Conservation (phyloP, 345 rosid species). For the Corchorus olitorius region DNA sequence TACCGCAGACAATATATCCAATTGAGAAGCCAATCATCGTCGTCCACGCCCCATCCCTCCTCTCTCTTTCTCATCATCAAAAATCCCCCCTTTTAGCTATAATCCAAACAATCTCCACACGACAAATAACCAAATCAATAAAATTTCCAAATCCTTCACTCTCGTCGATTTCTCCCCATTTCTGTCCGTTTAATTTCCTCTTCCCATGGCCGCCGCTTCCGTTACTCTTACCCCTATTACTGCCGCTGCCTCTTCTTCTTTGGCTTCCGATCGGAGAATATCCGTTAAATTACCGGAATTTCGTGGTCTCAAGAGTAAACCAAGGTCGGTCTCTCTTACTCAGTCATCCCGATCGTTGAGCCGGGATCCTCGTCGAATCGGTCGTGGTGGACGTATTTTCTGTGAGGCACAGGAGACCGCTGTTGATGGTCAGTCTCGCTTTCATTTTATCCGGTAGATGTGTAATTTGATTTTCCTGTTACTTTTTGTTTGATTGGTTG, state of each 20-base stretch:
- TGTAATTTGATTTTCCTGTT: not conserved
- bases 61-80: constrained; percentile 1
- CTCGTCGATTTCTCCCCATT: constrained; percentile 2
- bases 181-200: not conserved
- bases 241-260: constrained; percentile 22
- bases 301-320: constrained; percentile 27
- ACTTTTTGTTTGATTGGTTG: constrained; percentile 4
- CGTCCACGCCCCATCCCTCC: not conserved
- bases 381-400: constrained; percentile 25
- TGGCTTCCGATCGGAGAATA: constrained; percentile 10
- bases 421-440: constrained; percentile 24
- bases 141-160: not conserved
- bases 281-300: constrained; percentile 18
- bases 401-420: constrained; percentile 37
- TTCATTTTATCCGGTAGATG: not conserved
- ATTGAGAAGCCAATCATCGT: constrained; percentile 9
- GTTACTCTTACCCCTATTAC: not conserved
- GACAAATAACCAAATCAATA: not conserved
- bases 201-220: constrained; percentile 24
- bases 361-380: not conserved
- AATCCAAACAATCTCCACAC: constrained; percentile 8
- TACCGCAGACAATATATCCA: constrained; percentile 5
- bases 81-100: not conserved
- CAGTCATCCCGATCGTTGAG: constrained; percentile 19
- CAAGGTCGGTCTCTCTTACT: not conserved